A percentile compares a stretch with the other conserved stretches of the same genome.
phyloP scores from a whole-genome alignment of 2,329 filamentous ascomycete genomes.

The Harringtonia lauricola region DNA sequence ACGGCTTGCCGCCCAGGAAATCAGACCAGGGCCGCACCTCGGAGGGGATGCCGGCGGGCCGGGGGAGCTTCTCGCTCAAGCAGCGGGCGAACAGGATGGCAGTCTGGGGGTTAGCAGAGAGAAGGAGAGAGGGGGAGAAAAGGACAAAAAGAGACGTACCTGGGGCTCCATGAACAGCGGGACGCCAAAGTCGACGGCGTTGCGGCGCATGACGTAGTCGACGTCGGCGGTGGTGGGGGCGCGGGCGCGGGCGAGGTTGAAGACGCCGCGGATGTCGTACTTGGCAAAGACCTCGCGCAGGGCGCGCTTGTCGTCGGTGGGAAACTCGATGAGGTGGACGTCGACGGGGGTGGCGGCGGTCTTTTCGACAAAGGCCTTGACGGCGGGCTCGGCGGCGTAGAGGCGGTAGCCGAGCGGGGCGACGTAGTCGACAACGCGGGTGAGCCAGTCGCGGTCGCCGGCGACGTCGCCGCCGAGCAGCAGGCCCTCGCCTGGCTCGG shows the following conservation, averaged over 20 bases:
- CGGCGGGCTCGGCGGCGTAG: constrained; percentile 68
- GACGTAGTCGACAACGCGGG: constrained; percentile 75
- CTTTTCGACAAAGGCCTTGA: constrained; percentile 74
- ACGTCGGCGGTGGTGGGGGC: constrained; percentile 80
- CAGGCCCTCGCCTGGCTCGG: constrained; percentile 87
- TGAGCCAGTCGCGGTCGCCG: constrained; percentile 56
- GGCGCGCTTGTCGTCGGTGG: constrained; percentile 88
- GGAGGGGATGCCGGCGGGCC: constrained; percentile 73
- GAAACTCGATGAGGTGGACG: constrained; percentile 93
- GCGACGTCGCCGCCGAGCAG: constrained; percentile 72
- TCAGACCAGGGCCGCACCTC: constrained; percentile 94
- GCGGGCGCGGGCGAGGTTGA: constrained; percentile 80
- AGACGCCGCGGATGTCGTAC: constrained; percentile 90
- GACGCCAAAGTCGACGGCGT: constrained; percentile 96
- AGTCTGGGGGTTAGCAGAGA: constrained; percentile 45
- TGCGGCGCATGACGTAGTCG: constrained; percentile 97
- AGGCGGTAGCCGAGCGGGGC: constrained; percentile 89
- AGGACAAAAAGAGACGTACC: constrained; percentile 41
- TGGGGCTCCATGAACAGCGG: constrained; percentile 98
- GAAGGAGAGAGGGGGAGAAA: background rate
- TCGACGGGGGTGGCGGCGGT: constrained; percentile 50
- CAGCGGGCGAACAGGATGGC: constrained; percentile 92
- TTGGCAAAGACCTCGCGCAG: constrained; percentile 93
- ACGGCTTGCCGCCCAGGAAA: constrained; percentile 78
- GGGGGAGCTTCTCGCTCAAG: constrained; percentile 92